Conservation (phyloP, 768 basidiomycete genomes). For the Collybiopsis confluens region DNA sequence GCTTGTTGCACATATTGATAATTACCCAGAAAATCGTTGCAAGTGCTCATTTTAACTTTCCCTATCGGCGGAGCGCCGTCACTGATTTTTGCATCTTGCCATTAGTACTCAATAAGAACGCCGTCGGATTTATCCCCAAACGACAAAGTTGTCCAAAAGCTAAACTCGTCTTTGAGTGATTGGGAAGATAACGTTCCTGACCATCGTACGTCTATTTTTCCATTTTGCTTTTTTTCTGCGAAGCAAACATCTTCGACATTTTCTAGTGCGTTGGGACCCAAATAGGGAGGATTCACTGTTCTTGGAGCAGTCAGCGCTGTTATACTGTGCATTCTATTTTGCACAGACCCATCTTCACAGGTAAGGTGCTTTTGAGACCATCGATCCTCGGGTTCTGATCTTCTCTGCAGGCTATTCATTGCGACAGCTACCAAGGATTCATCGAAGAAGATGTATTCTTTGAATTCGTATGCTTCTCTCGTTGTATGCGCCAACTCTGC, state of each 20-base stretch:
- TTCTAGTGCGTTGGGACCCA: conserved; percentile 42
- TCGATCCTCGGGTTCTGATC: not conserved
- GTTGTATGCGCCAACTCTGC: conserved; percentile 28
- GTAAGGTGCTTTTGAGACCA: conserved; percentile 24
- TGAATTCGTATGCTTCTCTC: conserved; percentile 56
- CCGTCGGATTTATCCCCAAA: not conserved
- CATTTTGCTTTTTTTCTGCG: conserved; percentile 15
- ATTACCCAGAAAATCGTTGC: conserved; percentile 48
- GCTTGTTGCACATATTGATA: conserved; percentile 43
- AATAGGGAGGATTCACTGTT: conserved; percentile 29
- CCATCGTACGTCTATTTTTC: conserved; percentile 20
- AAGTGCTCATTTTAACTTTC: conserved; percentile 12
- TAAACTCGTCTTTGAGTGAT: conserved; percentile 54
- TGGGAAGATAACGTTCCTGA: conserved; percentile 53
- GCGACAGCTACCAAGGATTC: conserved; percentile 21
- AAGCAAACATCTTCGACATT: not conserved
- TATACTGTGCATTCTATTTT: conserved; percentile 47
- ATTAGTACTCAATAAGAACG: not conserved
- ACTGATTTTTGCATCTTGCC: not conserved
- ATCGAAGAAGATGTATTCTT: conserved; percentile 26
- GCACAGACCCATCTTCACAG: conserved; percentile 46
- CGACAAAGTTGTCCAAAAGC: not conserved
- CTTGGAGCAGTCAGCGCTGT: conserved; percentile 43
- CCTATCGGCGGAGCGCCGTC: too few relatives aligned
- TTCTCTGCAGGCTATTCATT: conserved; percentile 38